These are phyloP conservation scores for Coemansia erecta DNA, from an alignment of 192 early-diverging fungal genomes.

Conservation along the genomic window DNA sequence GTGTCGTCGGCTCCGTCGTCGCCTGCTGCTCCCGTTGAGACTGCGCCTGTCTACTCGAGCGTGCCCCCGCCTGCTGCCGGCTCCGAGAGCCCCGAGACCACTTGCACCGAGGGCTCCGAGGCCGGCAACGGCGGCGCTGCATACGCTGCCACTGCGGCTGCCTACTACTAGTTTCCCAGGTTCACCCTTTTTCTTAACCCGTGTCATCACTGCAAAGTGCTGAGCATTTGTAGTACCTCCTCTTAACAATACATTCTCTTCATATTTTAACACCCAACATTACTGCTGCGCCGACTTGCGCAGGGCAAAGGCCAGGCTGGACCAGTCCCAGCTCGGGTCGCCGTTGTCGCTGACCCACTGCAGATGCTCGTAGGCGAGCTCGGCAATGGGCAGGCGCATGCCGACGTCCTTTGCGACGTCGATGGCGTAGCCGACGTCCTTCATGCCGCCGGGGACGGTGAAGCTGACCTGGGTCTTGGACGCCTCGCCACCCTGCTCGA, in stretches of 20 bases:
- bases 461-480: slow-evolving; percentile 38
- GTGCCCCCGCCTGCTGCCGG: slow-evolving; percentile 9
- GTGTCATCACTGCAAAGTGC: too few species aligned
- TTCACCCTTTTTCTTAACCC: background rate
- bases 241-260: too few species aligned
- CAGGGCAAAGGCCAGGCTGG: slow-evolving; percentile 25
- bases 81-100: slow-evolving; percentile 25
- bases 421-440: slow-evolving; percentile 40
- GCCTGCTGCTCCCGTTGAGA: background rate
- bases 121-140: background rate
- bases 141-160: slow-evolving; percentile 13
- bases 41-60: slow-evolving; percentile 17
- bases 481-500: slow-evolving; percentile 23
- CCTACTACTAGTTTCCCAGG: slow-evolving; percentile 14
- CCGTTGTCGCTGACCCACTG: slow-evolving; percentile 39
- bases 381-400: slow-evolving; percentile 31
- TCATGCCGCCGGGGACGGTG: slow-evolving; percentile 32
- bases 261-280: too few species aligned
- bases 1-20: slow-evolving; percentile 10
- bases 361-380: slow-evolving; percentile 32
- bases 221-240: too few species aligned
- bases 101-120: slow-evolving; percentile 30
- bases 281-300: slow-evolving; percentile 13
- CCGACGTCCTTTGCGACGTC: slow-evolving; percentile 29
- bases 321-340: slow-evolving; percentile 44